Conservation (phyloP, 768 basidiomycete species). For the Suillus spraguei region DNA sequence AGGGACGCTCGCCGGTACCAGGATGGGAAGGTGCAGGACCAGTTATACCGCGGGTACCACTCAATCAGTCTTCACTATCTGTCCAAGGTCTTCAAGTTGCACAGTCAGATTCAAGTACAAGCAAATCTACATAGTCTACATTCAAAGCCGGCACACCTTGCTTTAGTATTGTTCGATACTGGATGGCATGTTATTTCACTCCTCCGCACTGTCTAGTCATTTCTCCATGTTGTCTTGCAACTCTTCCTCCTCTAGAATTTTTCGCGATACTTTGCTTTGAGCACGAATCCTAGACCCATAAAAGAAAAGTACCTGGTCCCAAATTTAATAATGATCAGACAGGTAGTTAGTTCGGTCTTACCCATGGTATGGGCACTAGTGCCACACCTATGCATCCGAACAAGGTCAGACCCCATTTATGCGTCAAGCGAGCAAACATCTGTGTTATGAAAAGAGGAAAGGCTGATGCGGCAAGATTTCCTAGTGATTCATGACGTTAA, state of each 20-base stretch:
- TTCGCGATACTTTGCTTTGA: constrained; percentile 20
- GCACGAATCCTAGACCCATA: constrained; percentile 26
- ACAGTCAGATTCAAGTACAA: neutral
- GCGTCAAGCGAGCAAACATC: constrained; percentile 54
- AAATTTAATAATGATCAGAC: neutral
- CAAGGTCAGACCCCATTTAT: constrained; percentile 56
- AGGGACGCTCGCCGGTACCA: constrained; percentile 19
- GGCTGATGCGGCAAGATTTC: constrained; percentile 45
- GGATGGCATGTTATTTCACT: neutral
- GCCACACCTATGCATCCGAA: constrained; percentile 49
- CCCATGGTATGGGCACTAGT: constrained; percentile 59
- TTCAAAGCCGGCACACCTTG: neutral
- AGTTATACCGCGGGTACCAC: neutral
- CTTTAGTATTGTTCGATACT: neutral
- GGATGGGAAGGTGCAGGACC: constrained; percentile 25
- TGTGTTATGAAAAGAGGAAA: constrained; percentile 62
- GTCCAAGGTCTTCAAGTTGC: neutral
- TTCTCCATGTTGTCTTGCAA: neutral
- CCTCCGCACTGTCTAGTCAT: neutral
- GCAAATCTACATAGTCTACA: neutral
- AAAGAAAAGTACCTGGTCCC: constrained; percentile 21
- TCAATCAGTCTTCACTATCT: neutral
- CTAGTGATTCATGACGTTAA: constrained; percentile 23
- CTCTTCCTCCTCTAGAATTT: constrained; percentile 11
- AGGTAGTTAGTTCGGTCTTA: constrained; percentile 26